Conservation (phyloP, 2,329 filamentous ascomycete genomes). For the Trichoderma brevicompactum region DNA sequence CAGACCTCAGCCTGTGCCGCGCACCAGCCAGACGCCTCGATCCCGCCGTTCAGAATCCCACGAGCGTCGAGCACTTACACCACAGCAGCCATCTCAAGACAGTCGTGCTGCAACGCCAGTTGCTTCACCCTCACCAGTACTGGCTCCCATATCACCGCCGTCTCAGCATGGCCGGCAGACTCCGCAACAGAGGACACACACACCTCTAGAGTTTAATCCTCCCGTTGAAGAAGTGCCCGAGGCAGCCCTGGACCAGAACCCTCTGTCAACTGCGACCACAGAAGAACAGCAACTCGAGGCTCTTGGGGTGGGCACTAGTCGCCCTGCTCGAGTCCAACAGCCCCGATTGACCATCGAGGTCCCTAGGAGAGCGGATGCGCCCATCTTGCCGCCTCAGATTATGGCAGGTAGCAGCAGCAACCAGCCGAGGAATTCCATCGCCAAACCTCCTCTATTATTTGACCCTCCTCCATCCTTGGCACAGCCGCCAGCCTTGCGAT, state of each 20-base stretch:
- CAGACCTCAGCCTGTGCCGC: conserved; percentile 37
- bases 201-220: conserved; percentile 43
- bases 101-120: conserved; percentile 36
- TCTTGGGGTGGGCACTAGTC: conserved; percentile 10
- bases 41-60: conserved; percentile 45
- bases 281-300: conserved; percentile 29
- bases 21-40: conserved; percentile 45
- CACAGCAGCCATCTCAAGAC: conserved; percentile 45
- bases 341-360: conserved; percentile 49
- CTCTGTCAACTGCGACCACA: conserved; percentile 5
- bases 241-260: conserved; percentile 32
- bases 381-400: conserved; percentile 56
- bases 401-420: conserved; percentile 55
- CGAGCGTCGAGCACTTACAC: conserved; percentile 45
- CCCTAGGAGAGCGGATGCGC: conserved; percentile 54
- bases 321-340: conserved; percentile 41
- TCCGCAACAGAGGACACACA: conserved; percentile 41
- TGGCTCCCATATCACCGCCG: conserved; percentile 34
- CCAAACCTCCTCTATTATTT: conserved; percentile 53
- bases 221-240: conserved; percentile 32
- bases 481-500: conserved; percentile 56
- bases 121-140: conserved; percentile 31
- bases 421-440: conserved; percentile 60
- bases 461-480: conserved; percentile 41
- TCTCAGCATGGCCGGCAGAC: conserved; percentile 42